Evolutionary conservation across 2,329 filamentous ascomycete genomes (phyloP).

Genomic region (Helminthosporium solani): DNA sequence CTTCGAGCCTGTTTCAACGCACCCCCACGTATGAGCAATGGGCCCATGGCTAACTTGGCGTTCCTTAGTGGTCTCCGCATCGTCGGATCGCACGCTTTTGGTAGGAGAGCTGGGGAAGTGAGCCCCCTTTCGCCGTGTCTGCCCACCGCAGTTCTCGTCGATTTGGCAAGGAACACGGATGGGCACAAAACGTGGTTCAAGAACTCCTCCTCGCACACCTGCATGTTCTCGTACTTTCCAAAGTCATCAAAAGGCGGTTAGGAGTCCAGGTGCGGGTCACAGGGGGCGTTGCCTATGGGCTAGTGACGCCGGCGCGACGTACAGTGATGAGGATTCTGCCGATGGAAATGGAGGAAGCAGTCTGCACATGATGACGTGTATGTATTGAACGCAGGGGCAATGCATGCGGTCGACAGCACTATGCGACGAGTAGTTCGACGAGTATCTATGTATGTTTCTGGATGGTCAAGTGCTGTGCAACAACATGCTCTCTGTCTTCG

Average conservation of each 20-base stretch:
- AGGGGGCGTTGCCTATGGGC: conserved; percentile 23
- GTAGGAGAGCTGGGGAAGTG: conserved; percentile 77
- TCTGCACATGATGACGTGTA: conserved; percentile 17
- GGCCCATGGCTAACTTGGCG: conserved; percentile 31
- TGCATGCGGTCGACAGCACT: background rate
- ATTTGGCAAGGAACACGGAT: conserved; percentile 24
- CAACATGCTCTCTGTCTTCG: no score
- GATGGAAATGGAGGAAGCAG: conserved; percentile 11
- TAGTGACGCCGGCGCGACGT: conserved; percentile 39
- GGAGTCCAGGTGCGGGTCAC: conserved; percentile 22
- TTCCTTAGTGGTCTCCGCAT: conserved; percentile 74
- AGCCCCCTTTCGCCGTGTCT: conserved; percentile 27
- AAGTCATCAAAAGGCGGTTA: conserved; percentile 6
- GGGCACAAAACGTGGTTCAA: conserved; percentile 4
- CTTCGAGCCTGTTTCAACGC: conserved; percentile 16
- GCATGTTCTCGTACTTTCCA: background rate
- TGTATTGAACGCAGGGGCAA: conserved; percentile 13
- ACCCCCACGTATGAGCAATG: conserved; percentile 2
- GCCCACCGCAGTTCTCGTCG: conserved; percentile 23
- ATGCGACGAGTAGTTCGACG: no score
- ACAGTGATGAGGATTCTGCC: conserved; percentile 15
- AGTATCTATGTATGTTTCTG: no score
- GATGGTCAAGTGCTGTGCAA: no score
- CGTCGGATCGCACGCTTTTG: conserved; percentile 83
- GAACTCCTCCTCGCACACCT: no score